Conservation (phyloP, 1,284 basidiomycete species). For the Marasmius tenuissimus region DNA sequence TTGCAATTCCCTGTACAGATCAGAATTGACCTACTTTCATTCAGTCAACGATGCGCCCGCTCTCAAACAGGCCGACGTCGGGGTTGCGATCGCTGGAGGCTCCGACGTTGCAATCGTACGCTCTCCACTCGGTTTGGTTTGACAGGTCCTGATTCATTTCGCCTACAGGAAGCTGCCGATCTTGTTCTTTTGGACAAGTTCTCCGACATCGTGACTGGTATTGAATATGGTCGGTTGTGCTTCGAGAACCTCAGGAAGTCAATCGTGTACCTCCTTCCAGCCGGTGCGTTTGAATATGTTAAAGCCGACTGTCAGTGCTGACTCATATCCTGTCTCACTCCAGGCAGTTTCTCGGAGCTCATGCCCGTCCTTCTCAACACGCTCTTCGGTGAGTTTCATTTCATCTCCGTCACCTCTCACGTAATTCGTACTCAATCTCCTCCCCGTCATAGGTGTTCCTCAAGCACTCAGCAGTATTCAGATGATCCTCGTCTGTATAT, state of each 20-base stretch:
- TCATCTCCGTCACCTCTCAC: neutral
- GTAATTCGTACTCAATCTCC: neutral
- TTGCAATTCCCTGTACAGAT: neutral
- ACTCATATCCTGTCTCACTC: neutral
- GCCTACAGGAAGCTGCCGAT: conserved; percentile 40
- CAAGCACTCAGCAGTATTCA: conserved; percentile 37
- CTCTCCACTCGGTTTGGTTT: neutral
- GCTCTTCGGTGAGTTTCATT: neutral
- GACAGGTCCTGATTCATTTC: neutral
- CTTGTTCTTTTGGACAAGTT: conserved; percentile 50
- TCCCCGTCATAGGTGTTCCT: conserved; percentile 38
- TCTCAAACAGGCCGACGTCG: conserved; percentile 55
- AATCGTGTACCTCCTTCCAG: conserved; percentile 46
- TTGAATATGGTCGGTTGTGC: conserved; percentile 62
- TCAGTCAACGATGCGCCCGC: conserved; percentile 67
- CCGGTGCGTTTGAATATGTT: conserved; percentile 33
- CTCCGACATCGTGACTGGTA: conserved; percentile 46
- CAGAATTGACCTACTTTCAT: neutral
- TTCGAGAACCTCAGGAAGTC: conserved; percentile 70
- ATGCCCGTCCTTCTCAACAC: conserved; percentile 65
- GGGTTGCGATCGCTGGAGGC: conserved; percentile 54
- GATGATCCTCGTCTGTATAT: conserved; percentile 60
- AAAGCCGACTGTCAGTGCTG: neutral
- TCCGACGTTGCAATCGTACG: conserved; percentile 46
- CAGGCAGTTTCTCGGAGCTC: conserved; percentile 60